Conservation (phyloP, 352 stramenopile genomes). For the Blastocystis sp. region DNA sequence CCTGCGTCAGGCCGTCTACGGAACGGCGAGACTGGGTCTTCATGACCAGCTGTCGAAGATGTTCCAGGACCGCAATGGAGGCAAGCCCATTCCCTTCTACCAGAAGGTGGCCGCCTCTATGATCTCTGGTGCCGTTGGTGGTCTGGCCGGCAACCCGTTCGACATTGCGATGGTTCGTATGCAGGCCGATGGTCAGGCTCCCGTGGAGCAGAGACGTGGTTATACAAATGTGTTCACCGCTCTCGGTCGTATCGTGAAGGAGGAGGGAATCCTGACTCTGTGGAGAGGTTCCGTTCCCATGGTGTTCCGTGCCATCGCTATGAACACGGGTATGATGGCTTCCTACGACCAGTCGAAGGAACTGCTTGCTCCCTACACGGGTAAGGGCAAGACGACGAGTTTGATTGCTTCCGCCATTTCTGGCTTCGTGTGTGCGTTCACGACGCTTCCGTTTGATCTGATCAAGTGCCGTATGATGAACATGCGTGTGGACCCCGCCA, state of each 20-base stretch:
- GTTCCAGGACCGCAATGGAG: slow-evolving; percentile 75
- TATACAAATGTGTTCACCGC: slow-evolving; percentile 99
- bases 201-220: slow-evolving; percentile 87
- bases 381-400: slow-evolving; percentile 81
- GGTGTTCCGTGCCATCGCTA: slow-evolving; percentile 92
- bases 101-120: slow-evolving; percentile 75
- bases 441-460: slow-evolving; percentile 96
- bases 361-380: slow-evolving; percentile 48
- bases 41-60: slow-evolving; percentile 76
- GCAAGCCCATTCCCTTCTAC: slow-evolving; percentile 75
- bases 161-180: slow-evolving; percentile 95
- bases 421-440: slow-evolving; percentile 94
- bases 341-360: slow-evolving; percentile 93
- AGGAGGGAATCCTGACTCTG: slow-evolving; percentile 86
- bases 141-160: slow-evolving; percentile 96
- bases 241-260: slow-evolving; percentile 84
- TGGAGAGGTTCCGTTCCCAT: slow-evolving; percentile 88
- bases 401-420: slow-evolving; percentile 89
- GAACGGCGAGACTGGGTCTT: slow-evolving; percentile 78
- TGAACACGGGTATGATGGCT: slow-evolving; percentile 99
- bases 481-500: slow-evolving; percentile 88
- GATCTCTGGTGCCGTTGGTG: slow-evolving; percentile 77
- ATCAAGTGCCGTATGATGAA: slow-evolving; percentile 98
- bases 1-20: slow-evolving; percentile 79
- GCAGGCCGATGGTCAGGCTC: slow-evolving; percentile 92